A percentile compares a stretch with the other conserved stretches of the same genome.
These are phyloP conservation scores for Glomus cerebriforme DNA, from an alignment of 192 early-diverging fungal species.

Conservation along the genomic window DNA sequence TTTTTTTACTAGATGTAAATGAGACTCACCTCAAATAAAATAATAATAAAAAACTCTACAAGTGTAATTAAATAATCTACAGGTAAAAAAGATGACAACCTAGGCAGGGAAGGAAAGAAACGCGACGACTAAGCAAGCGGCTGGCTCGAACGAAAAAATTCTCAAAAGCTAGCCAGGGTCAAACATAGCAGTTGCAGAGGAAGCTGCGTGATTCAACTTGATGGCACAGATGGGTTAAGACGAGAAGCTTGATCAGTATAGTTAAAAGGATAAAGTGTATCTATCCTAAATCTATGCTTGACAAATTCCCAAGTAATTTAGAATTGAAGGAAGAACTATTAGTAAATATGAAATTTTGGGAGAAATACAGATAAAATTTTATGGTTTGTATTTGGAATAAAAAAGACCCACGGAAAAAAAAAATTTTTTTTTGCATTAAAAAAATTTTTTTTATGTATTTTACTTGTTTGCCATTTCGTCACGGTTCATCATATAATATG, in stretches of 20 bases:
- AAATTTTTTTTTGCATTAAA: neutral
- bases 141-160: conserved; percentile 30
- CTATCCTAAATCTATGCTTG: neutral
- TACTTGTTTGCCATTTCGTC: neutral
- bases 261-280: neutral
- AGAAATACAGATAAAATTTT: too few relatives aligned
- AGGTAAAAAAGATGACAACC: conserved; percentile 5
- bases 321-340: neutral
- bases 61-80: neutral
- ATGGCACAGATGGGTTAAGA: conserved; percentile 10
- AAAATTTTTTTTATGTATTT: conserved; percentile 11
- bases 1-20: neutral
- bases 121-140: conserved; percentile 24
- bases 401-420: neutral
- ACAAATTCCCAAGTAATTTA: neutral
- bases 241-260: conserved; percentile 13
- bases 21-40: neutral
- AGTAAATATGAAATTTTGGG: neutral
- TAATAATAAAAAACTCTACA: neutral
- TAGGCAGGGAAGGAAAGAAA: neutral
- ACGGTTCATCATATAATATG: neutral
- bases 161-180: conserved; percentile 31
- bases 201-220: conserved; percentile 31
- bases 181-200: conserved; percentile 26
- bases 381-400: neutral